A percentile compares a stretch with the other conserved stretches of the same genome.
Evolutionary conservation across 164 flowering plant genomes (phyloP).

Genomic region (Brasenia schreberi): DNA sequence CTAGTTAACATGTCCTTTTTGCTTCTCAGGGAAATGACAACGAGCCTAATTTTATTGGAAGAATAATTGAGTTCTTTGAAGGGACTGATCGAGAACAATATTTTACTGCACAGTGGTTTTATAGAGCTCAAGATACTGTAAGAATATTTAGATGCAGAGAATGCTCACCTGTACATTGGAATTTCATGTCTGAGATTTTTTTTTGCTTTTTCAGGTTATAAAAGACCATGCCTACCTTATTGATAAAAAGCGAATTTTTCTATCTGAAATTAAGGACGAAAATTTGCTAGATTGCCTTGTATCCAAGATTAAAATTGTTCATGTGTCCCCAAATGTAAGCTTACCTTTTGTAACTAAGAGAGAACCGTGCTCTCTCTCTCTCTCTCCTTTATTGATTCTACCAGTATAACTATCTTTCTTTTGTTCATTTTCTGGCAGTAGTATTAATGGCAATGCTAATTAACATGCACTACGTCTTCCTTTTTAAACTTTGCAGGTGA

Average conservation of each 20-base stretch:
- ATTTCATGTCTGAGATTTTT: background rate
- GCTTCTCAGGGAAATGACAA: too few species aligned
- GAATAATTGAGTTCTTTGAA: too few species aligned
- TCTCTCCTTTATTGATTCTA: background rate
- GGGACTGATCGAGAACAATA: too few species aligned
- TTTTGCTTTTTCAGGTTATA: conserved; percentile 19
- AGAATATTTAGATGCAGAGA: conserved; percentile 7
- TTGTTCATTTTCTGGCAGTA: background rate
- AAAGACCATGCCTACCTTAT: conserved; percentile 9
- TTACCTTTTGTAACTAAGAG: background rate
- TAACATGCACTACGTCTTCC: background rate
- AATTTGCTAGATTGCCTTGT: conserved; percentile 54
- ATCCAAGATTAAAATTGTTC: conserved; percentile 28
- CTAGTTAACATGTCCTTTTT: too few species aligned
- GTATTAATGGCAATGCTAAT: too few species aligned
- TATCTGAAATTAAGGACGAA: conserved; percentile 45
- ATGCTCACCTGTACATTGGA: background rate
- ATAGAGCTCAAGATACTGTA: too few species aligned
- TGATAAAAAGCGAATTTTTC: conserved; percentile 38
- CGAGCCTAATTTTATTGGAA: too few species aligned
- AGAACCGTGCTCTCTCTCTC: background rate
- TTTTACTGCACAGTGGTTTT: conserved; percentile 73
- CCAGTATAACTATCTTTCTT: background rate
- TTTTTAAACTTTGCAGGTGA: conserved; percentile 18
- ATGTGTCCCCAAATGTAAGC: conserved; percentile 26